phyloP scores from a whole-genome alignment of 1,284 basidiomycete species.

The Phellinidium pouzarii region DNA sequence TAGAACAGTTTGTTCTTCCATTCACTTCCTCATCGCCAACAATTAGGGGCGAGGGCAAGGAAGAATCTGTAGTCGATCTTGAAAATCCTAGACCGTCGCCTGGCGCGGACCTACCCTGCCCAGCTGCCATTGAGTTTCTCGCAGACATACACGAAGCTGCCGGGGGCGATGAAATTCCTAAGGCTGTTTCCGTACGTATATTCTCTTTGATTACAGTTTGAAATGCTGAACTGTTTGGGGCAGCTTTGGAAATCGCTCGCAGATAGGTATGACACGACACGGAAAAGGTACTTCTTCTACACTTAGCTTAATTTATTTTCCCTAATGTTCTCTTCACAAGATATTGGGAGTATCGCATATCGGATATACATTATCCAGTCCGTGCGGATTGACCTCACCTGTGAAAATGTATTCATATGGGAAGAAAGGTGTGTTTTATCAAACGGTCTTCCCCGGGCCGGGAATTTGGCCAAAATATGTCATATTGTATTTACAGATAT shows the following conservation, averaged over 20 bases:
- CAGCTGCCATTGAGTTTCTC: constrained; percentile 77
- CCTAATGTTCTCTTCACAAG: constrained; percentile 39
- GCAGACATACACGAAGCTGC: constrained; percentile 64
- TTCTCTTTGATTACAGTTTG: constrained; percentile 10
- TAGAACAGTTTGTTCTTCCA: constrained; percentile 56
- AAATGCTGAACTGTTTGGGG: constrained; percentile 13
- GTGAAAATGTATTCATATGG: too few species aligned
- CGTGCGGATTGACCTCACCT: too few species aligned
- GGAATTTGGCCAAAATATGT: too few species aligned
- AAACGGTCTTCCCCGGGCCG: too few species aligned
- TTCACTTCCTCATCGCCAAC: constrained; percentile 41
- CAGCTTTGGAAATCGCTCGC: constrained; percentile 71
- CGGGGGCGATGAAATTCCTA: constrained; percentile 33
- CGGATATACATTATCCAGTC: constrained; percentile 30
- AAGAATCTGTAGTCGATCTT: constrained; percentile 47
- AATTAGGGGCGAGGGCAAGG: constrained; percentile 25
- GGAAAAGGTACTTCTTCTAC: constrained; percentile 56
- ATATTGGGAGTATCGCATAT: constrained; percentile 40
- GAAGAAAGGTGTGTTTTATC: too few species aligned
- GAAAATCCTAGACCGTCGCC: constrained; percentile 65
- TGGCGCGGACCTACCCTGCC: constrained; percentile 67
- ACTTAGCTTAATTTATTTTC: constrained; percentile 15
- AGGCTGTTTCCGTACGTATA: constrained; percentile 46
- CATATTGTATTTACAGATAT: too few species aligned
- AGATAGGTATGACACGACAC: constrained; percentile 66